Evolutionary conservation across 2,329 filamentous ascomycete genomes (phyloP).

Genomic region (Botryotinia globosa): DNA sequence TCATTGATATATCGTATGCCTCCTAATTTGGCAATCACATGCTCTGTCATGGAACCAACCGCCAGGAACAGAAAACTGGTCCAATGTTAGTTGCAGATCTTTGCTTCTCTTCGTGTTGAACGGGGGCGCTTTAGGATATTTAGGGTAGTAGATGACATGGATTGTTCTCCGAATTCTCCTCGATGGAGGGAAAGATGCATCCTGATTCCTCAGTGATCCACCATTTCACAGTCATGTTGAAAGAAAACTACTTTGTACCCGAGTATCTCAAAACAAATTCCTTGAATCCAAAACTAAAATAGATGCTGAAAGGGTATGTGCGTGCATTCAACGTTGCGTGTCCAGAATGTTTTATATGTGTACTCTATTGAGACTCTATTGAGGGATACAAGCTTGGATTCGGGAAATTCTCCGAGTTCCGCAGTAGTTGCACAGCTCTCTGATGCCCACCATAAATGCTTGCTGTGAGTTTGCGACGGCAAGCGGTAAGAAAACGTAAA

Average conservation of each 20-base stretch:
- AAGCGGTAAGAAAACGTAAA: slow-evolving; percentile 16
- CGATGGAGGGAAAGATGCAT: background rate
- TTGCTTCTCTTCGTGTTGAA: slow-evolving; percentile 10
- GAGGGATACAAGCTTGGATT: slow-evolving; percentile 11
- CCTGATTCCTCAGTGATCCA: background rate
- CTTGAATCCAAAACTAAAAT: background rate
- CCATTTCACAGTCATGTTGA: background rate
- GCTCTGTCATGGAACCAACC: background rate
- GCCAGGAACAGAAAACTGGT: slow-evolving; percentile 6
- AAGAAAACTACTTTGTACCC: no score
- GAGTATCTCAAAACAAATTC: no score
- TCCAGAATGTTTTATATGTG: slow-evolving; percentile 3
- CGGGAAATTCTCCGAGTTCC: slow-evolving; percentile 16
- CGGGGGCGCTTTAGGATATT: background rate
- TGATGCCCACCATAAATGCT: slow-evolving; percentile 2
- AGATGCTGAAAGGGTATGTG: background rate
- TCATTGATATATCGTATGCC: background rate
- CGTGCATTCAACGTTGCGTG: background rate
- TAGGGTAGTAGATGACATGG: slow-evolving; percentile 11
- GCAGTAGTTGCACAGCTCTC: slow-evolving; percentile 7
- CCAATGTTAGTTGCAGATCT: slow-evolving; percentile 13
- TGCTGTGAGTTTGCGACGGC: slow-evolving; percentile 17
- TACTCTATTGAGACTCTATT: background rate
- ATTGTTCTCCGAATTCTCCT: slow-evolving; percentile 14
- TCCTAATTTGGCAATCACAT: slow-evolving; percentile 15